These are phyloP conservation scores for Golovinomyces cichoracearum DNA, from an alignment of 2,329 filamentous ascomycete genomes.

Conservation along the genomic window DNA sequence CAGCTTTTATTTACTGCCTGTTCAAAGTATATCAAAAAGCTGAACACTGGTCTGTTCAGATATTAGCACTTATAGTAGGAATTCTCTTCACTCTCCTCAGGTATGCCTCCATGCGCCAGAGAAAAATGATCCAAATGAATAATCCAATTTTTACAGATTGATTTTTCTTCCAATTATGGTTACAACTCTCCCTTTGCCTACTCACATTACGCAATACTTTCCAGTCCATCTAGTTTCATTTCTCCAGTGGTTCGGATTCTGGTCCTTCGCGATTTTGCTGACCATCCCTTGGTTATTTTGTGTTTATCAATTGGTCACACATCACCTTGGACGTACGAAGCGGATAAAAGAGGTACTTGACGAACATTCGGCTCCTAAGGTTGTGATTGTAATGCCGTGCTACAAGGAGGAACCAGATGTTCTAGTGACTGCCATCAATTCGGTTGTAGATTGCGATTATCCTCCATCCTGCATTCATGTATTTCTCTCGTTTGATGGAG, in stretches of 20 bases:
- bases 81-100: constrained; percentile 48
- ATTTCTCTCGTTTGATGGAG: constrained; percentile 85
- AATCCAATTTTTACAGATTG: constrained; percentile 22
- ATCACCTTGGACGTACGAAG: constrained; percentile 57
- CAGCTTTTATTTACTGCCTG: constrained; percentile 81
- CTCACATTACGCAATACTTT: constrained; percentile 44
- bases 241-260: constrained; percentile 89
- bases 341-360: constrained; percentile 65
- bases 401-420: constrained; percentile 77
- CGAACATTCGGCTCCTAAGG: constrained; percentile 67
- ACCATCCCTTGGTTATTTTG: constrained; percentile 83
- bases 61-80: constrained; percentile 53
- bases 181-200: constrained; percentile 65
- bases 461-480: constrained; percentile 78
- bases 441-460: constrained; percentile 81
- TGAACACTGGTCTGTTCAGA: constrained; percentile 57
- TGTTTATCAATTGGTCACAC: constrained; percentile 70
- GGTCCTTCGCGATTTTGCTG: constrained; percentile 63
- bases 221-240: constrained; percentile 39
- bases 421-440: constrained; percentile 65
- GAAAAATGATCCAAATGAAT: neutral
- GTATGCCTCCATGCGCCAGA: constrained; percentile 21
- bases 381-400: constrained; percentile 89
- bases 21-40: constrained; percentile 73
- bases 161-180: constrained; percentile 88